Conservation (phyloP, 495 filamentous ascomycete species). For the Physcia stellaris region DNA sequence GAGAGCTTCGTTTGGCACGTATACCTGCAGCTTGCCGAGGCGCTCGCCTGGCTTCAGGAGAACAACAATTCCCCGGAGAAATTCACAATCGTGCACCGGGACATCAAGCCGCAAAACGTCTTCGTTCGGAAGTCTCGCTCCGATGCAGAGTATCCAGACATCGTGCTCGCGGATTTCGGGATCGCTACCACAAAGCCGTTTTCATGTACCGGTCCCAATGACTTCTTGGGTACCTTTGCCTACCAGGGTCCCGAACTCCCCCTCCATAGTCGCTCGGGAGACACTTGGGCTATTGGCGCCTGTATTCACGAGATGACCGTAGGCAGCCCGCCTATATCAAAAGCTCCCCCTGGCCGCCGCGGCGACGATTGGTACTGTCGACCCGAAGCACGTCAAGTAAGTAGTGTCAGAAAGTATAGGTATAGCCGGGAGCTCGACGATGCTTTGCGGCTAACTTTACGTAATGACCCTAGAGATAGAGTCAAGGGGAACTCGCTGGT, state of each 20-base stretch:
- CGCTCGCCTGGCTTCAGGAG: slow-evolving; percentile 84
- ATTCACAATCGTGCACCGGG: slow-evolving; percentile 60
- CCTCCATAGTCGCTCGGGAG: slow-evolving; percentile 79
- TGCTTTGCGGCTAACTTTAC: no score
- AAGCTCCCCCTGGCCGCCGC: not conserved
- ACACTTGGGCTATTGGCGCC: slow-evolving; percentile 80
- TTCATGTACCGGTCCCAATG: slow-evolving; percentile 83
- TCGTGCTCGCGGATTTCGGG: slow-evolving; percentile 80
- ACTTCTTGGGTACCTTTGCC: slow-evolving; percentile 53
- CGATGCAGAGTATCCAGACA: slow-evolving; percentile 45
- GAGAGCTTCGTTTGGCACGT: slow-evolving; percentile 96
- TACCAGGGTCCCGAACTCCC: slow-evolving; percentile 53
- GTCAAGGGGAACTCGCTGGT: no score
- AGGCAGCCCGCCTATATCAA: not conserved
- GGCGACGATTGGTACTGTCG: no score
- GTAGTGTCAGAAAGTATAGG: no score
- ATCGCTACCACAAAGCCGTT: slow-evolving; percentile 71
- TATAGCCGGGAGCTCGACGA: no score
- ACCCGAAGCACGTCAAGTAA: no score
- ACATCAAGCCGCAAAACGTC: slow-evolving; percentile 97
- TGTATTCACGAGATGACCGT: slow-evolving; percentile 10
- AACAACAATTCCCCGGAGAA: slow-evolving; percentile 12
- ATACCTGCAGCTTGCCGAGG: slow-evolving; percentile 81
- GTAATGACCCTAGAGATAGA: no score
- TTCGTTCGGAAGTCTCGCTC: slow-evolving; percentile 57